Evolutionary conservation across 2,329 filamentous ascomycete species (phyloP).

Genomic region (Dendrostoma leiphaemia): DNA sequence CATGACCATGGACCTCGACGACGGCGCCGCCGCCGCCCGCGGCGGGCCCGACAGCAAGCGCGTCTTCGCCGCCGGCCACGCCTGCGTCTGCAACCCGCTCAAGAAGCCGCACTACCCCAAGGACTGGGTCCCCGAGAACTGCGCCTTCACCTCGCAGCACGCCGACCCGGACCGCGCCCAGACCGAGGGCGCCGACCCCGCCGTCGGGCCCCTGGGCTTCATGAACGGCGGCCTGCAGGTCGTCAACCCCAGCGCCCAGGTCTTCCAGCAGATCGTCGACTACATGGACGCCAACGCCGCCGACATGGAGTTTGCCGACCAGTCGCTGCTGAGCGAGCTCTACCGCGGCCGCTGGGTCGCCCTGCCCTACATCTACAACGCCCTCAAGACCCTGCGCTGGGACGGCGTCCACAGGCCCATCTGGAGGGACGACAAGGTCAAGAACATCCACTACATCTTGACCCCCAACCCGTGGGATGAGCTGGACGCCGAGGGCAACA

Average conservation of each 20-base stretch:
- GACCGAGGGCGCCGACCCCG: slow-evolving; percentile 41
- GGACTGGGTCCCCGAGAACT: slow-evolving; percentile 61
- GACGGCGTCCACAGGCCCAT: slow-evolving; percentile 51
- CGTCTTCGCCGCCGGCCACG: slow-evolving; percentile 81
- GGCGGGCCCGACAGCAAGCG: slow-evolving; percentile 44
- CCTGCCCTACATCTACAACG: slow-evolving; percentile 61
- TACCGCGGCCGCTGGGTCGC: slow-evolving; percentile 56
- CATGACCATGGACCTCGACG: slow-evolving; percentile 70
- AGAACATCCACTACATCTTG: slow-evolving; percentile 62
- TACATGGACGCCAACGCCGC: slow-evolving; percentile 48
- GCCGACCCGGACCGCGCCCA: slow-evolving; percentile 44
- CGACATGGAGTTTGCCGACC: slow-evolving; percentile 57
- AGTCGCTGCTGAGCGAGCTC: slow-evolving; percentile 54
- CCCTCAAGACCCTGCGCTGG: slow-evolving; percentile 58
- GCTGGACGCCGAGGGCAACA: slow-evolving; percentile 41
- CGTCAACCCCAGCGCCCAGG: slow-evolving; percentile 46
- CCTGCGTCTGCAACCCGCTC: slow-evolving; percentile 83
- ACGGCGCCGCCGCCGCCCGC: slow-evolving; percentile 16
- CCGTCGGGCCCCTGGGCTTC: slow-evolving; percentile 46
- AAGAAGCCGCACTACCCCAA: slow-evolving; percentile 75
- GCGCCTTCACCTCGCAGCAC: slow-evolving; percentile 58
- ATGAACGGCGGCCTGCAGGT: slow-evolving; percentile 59
- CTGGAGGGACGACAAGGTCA: slow-evolving; percentile 57
- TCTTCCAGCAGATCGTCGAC: slow-evolving; percentile 50
- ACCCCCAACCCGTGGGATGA: slow-evolving; percentile 62